phyloP scores from a whole-genome alignment of 2,329 filamentous ascomycete genomes.

The Diaporthe sp. region DNA sequence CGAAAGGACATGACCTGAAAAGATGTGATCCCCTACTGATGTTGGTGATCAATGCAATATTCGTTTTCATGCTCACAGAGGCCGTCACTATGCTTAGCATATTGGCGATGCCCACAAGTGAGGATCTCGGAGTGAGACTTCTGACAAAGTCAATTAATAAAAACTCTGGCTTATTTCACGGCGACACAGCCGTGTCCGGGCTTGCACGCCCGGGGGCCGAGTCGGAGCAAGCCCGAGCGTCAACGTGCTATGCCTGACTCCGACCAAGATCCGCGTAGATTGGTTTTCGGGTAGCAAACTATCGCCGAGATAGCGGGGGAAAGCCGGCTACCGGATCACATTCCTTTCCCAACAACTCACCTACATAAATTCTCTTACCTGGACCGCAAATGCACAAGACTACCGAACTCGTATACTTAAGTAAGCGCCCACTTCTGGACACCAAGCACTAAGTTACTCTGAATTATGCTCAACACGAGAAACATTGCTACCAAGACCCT shows the following conservation, averaged over 20 bases:
- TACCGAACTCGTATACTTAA: neutral
- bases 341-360: neutral
- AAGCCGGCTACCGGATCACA: neutral
- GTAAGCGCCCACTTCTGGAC: neutral
- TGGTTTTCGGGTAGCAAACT: neutral
- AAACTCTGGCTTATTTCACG: neutral
- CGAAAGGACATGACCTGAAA: neutral
- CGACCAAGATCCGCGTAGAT: neutral
- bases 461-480: neutral
- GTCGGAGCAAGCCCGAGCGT: slow-evolving; percentile 15
- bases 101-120: neutral
- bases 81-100: neutral
- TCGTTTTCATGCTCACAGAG: neutral
- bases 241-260: neutral
- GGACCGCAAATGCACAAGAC: neutral
- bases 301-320: slow-evolving; percentile 20
- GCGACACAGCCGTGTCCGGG: neutral
- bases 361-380: neutral
- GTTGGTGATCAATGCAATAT: neutral
- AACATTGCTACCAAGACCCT: neutral
- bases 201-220: neutral
- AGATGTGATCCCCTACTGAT: neutral
- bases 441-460: neutral
- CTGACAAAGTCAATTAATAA: neutral
- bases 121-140: neutral